Evolutionary conservation across 495 filamentous ascomycete genomes (phyloP), one percentile per base, ranked within the genome.

Genomic region (Podospora sp.): DNA sequence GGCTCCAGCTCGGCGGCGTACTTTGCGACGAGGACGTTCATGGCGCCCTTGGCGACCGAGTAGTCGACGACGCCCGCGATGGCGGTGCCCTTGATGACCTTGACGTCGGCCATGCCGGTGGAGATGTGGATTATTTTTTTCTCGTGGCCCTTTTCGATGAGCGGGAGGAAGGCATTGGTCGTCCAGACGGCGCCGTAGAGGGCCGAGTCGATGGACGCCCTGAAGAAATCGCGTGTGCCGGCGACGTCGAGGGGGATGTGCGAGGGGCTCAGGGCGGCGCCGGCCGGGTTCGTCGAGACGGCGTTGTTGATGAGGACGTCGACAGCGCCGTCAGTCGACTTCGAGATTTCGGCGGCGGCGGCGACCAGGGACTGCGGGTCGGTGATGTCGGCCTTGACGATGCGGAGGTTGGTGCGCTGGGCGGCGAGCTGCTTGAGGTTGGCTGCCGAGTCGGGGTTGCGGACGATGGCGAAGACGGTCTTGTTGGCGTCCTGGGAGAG

Each of bases 121-220:
- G 29, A 33, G 8, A 33, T 33, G 8, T 33, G 29, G 3, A 33
- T 8, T 3, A 33, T 33, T 8, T 33, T 33, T 8, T 33, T 33
- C 4, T 26, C 68, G 12, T 72, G 69, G 27, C 85, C 83, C n/a
- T 77, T 75, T 2, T 74, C 71, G 67, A 88, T 77, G 0, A 88
- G 77, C 6, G 86, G 84, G 2, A 85, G 33, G 73, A 85, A 88
- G n/a, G 78, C 61, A 71, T 85, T 83, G 70, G 83, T 77, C 11
- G 81, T 69, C 63, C 83, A 77, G 66, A 85, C 75, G 51, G 75
- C 75, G n/a, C 78, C 84, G 49, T 80, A 81, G 1, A 84, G 73
- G 65, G 87, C 74, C 40, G 78, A 78, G 26, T 80, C 84, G 62
- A 83, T 24, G 27, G 78, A 70, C 40, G 73, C 29, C 29, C 8